phyloP scores from a whole-genome alignment of 2,329 filamentous ascomycete species.

The Sclerotinia glacialis region DNA sequence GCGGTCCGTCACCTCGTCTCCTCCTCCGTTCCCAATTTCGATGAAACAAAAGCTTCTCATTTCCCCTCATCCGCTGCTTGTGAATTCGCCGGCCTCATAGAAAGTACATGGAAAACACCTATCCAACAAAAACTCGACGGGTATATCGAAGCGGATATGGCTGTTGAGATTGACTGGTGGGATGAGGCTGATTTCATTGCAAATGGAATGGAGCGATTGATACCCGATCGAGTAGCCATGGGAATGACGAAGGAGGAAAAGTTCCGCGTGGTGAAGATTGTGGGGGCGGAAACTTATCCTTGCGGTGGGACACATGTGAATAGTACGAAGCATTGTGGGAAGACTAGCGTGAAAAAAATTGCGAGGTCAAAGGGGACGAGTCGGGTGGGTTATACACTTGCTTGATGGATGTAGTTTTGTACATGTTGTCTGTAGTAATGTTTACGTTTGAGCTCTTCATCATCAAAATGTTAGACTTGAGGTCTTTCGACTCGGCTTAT shows the following conservation, averaged over 20 bases:
- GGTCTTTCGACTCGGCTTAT: neutral
- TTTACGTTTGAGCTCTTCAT: neutral
- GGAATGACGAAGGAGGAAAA: slow-evolving; percentile 46
- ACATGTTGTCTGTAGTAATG: neutral
- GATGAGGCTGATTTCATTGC: slow-evolving; percentile 57
- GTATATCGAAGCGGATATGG: slow-evolving; percentile 53
- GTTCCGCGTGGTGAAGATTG: slow-evolving; percentile 66
- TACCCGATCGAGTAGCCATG: slow-evolving; percentile 47
- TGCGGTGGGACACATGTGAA: slow-evolving; percentile 74
- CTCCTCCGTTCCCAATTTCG: slow-evolving; percentile 50
- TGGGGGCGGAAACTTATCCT: slow-evolving; percentile 66
- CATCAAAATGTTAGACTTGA: too few species aligned
- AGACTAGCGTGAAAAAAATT: slow-evolving; percentile 65
- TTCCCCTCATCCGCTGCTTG: slow-evolving; percentile 65
- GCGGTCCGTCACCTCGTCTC: slow-evolving; percentile 59
- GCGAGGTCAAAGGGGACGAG: slow-evolving; percentile 61
- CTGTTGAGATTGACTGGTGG: slow-evolving; percentile 66
- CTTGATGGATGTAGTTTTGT: neutral
- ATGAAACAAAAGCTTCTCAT: slow-evolving; percentile 71
- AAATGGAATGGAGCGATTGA: slow-evolving; percentile 54
- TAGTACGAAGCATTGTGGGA: slow-evolving; percentile 56
- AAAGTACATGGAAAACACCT: slow-evolving; percentile 56
- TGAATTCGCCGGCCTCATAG: slow-evolving; percentile 67
- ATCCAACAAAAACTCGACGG: slow-evolving; percentile 63
- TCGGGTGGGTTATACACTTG: slow-evolving; percentile 45